Evolutionary conservation across 2,329 filamentous ascomycete species (phyloP).

Genomic region (Golovinomyces cichoracearum): DNA sequence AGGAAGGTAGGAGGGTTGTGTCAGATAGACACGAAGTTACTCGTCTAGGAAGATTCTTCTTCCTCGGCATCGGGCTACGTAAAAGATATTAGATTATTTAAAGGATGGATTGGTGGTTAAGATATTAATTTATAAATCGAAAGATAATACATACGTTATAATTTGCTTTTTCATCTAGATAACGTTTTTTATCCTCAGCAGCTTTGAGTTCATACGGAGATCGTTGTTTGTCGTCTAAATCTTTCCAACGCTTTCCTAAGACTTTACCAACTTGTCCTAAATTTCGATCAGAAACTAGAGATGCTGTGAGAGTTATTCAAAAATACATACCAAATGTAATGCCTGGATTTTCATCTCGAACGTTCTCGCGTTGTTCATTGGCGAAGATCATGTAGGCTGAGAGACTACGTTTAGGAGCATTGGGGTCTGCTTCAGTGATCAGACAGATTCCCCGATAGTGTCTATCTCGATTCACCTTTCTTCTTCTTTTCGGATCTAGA

Average conservation of each 20-base stretch:
- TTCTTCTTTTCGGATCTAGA: slow-evolving; percentile 37
- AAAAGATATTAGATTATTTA: too few relatives aligned
- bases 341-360: slow-evolving; percentile 92
- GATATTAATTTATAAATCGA: too few relatives aligned
- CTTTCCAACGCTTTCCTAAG: slow-evolving; percentile 98
- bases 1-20: too few relatives aligned
- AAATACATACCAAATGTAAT: slow-evolving; percentile 61
- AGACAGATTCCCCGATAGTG: too few relatives aligned
- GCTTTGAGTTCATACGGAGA: slow-evolving; percentile 91
- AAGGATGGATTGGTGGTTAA: too few relatives aligned
- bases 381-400: slow-evolving; percentile 99
- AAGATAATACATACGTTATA: slow-evolving; percentile 53
- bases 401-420: slow-evolving; percentile 95
- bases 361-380: slow-evolving; percentile 96
- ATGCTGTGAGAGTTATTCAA: background rate
- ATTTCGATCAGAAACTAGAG: slow-evolving; percentile 4
- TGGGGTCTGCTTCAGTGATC: slow-evolving; percentile 42
- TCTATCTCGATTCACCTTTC: slow-evolving; percentile 32
- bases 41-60: too few relatives aligned
- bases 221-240: slow-evolving; percentile 74
- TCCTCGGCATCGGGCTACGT: too few relatives aligned
- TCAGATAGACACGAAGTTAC: too few relatives aligned
- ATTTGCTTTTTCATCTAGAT: slow-evolving; percentile 88
- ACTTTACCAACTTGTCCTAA: slow-evolving; percentile 87
- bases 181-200: slow-evolving; percentile 91